Evolutionary conservation across 2,329 filamentous ascomycete species (phyloP), one percentile per base, ranked within the genome.

Genomic region (Calonectria multiphialidica): DNA sequence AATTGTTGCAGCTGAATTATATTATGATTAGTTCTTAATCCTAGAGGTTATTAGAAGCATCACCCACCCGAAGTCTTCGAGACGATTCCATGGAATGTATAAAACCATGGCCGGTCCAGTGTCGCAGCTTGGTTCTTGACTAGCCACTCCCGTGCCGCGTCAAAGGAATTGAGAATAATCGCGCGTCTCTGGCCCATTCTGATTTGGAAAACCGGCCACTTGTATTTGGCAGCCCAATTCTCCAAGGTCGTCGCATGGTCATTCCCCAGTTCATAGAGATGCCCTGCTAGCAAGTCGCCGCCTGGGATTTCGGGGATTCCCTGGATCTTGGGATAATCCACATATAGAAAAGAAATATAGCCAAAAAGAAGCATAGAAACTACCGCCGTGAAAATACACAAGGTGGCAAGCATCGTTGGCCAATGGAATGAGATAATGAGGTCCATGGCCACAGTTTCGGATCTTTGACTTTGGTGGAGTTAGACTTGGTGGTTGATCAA

Each of bases 31-130:
- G 44, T 4, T 30, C 28, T 18, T 13, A 28, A 25, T 42, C n/a
- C n/a, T 59, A 28, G 21, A 50, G 3, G 15, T 25, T 21, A 25
- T 16, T 13, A 18, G 12, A 28, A 8, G 5, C 1, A 18, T 4
- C 12, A 47, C 59, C 16, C 7, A 63, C 59, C 59, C 15, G 59
- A 63, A 21, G 59, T 63, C 16, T 63, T 63, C 1, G 59, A 63
- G 37, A 63, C 59, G 7, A 63, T 63, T 30, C 59, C 59, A 21
- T 63, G 59, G 28, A 63, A 63, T 21, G 59, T 63, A n/a, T 63
- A 63, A 23, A 63, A 63, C 59, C 59, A 63, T 5, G 59, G 59
- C 10, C 59, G 59, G 28, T 63, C 59, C 30, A 63, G 47, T 5
- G 59, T 63, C 5, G 59, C 2, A 10, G 59, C 21, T 33, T 63